phyloP scores from a whole-genome alignment of 108 stramenopile genomes.

The Parmales sp. region DNA sequence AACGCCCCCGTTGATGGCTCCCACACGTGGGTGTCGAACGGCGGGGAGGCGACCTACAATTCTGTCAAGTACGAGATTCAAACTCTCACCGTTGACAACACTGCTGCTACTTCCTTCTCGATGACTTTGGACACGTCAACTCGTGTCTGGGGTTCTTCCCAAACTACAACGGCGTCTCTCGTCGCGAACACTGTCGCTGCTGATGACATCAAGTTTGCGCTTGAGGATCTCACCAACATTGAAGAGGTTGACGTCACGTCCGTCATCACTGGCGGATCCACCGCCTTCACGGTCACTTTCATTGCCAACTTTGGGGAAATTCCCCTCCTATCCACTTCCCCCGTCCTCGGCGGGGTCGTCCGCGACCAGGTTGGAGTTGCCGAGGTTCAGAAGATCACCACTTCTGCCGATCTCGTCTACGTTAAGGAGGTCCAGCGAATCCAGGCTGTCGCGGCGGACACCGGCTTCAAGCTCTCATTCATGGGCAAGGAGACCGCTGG shows the following conservation, averaged over 20 bases:
- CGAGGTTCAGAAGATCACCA: conserved; percentile 62
- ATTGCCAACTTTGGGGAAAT: conserved; percentile 35
- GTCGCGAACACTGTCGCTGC: conserved; percentile 20
- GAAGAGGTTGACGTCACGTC: conserved; percentile 47
- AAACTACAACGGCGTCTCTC: conserved; percentile 14
- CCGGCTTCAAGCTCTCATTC: conserved; percentile 28
- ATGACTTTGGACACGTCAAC: conserved; percentile 30
- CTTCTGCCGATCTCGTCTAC: conserved; percentile 46
- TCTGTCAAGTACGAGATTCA: conserved; percentile 52
- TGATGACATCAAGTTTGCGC: conserved; percentile 32
- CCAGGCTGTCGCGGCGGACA: conserved; percentile 1
- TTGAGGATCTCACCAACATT: conserved; percentile 37
- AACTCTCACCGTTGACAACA: conserved; percentile 17
- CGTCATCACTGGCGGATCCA: not conserved
- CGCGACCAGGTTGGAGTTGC: conserved; percentile 40
- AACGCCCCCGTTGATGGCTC: conserved; percentile 36
- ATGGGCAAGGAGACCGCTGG: conserved; percentile 11
- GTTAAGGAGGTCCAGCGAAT: conserved; percentile 49
- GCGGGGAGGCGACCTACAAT: conserved; percentile 45
- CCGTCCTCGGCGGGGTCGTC: conserved; percentile 22
- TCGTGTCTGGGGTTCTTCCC: conserved; percentile 18
- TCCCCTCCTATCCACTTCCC: conserved; percentile 30
- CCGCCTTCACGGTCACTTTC: conserved; percentile 33
- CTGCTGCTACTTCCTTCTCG: conserved; percentile 16
- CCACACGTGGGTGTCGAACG: conserved; percentile 35